These are phyloP conservation scores for Neurospora sp. DNA, from an alignment of 495 filamentous ascomycete genomes.

Conservation along the genomic window DNA sequence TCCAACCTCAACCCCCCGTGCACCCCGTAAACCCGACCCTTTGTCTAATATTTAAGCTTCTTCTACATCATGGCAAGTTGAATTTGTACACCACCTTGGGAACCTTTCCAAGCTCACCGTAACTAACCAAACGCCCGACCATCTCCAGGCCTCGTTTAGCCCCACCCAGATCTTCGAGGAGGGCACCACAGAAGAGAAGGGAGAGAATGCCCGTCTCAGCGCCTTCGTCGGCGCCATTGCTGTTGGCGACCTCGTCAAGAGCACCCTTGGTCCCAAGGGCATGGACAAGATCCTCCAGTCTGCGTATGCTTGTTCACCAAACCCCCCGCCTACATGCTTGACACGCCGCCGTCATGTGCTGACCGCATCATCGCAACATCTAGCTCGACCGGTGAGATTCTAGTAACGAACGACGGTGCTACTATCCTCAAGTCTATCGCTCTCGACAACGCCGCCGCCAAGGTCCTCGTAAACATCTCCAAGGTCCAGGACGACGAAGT, in stretches of 20 bases:
- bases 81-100: not conserved
- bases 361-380: conserved; percentile 13
- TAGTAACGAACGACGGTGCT: conserved; percentile 97
- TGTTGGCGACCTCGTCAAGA: conserved; percentile 94
- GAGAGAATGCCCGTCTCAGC: conserved; percentile 95
- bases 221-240: conserved; percentile 97
- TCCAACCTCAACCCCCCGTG: too few species aligned
- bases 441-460: conserved; percentile 96
- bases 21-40: not conserved
- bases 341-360: conserved; percentile 4
- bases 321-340: not conserved
- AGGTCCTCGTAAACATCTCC: conserved; percentile 96
- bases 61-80: not conserved
- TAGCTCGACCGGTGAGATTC: conserved; percentile 90
- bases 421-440: conserved; percentile 98
- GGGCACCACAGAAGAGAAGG: conserved; percentile 95
- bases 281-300: conserved; percentile 99
- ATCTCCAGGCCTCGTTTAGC: conserved; percentile 49
- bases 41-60: not conserved
- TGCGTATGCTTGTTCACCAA: conserved; percentile 49
- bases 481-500: conserved; percentile 99
- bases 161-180: conserved; percentile 98
- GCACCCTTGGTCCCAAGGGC: conserved; percentile 91
- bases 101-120: not conserved
- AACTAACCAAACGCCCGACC: not conserved